Percentiles rank a stretch among this genome's conserved stretches.
phyloP scores from a whole-genome alignment of 169 alveolate species.

The Theileria annulata region DNA sequence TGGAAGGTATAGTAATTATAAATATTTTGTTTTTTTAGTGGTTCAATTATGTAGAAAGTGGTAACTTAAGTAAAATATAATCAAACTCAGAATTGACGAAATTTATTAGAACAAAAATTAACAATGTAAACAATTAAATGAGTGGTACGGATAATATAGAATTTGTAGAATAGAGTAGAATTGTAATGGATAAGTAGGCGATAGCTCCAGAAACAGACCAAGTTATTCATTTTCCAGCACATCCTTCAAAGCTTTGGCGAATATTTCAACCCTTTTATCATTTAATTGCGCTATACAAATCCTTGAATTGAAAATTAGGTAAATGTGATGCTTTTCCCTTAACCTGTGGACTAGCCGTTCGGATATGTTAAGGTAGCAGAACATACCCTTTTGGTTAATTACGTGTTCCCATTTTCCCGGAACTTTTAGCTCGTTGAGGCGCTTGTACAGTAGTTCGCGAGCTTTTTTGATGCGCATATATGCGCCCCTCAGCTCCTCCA shows the following conservation, averaged over 20 bases:
- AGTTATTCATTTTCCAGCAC: conserved; percentile 12
- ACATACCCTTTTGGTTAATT: conserved; percentile 63
- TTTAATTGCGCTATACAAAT: conserved; percentile 54
- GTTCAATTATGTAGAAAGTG: neutral
- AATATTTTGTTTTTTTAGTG: neutral
- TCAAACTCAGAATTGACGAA: neutral
- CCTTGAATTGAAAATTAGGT: conserved; percentile 50
- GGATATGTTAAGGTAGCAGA: conserved; percentile 55
- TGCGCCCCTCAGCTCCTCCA: conserved; percentile 31
- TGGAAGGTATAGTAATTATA: neutral
- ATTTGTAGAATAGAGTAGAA: neutral
- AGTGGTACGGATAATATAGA: neutral
- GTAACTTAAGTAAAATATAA: neutral
- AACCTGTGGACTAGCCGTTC: conserved; percentile 30
- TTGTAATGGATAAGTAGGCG: neutral
- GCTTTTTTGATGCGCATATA: conserved; percentile 16
- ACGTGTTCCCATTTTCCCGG: conserved; percentile 62
- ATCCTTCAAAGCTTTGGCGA: conserved; percentile 48
- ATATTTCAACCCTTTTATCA: conserved; percentile 33
- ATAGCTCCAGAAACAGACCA: neutral
- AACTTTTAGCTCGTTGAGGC: conserved; percentile 39
- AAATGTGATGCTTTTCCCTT: conserved; percentile 43
- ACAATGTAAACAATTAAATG: neutral
- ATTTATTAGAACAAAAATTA: neutral
- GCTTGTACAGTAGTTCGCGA: conserved; percentile 25